Percentiles rank a stretch among this genome's conserved stretches.
These are phyloP conservation scores for Amoebophrya sp. DNA, from an alignment of 169 alveolate species.

Conservation along the genomic window DNA sequence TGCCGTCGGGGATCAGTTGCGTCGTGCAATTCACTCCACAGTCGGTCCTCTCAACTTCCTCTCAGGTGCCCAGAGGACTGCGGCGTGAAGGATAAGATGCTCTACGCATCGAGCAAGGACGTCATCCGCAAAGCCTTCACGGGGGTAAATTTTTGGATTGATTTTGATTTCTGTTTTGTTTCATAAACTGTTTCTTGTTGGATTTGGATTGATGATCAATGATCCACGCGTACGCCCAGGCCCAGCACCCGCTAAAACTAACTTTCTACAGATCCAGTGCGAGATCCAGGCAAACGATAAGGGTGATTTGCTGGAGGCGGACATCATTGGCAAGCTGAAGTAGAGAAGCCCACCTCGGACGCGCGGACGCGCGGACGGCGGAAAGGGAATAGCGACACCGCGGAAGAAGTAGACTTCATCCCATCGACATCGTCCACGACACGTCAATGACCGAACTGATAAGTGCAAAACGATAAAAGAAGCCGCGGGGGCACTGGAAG, in stretches of 20 bases:
- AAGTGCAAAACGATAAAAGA: no score
- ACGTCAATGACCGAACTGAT: no score
- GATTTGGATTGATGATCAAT: neutral
- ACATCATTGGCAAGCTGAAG: neutral
- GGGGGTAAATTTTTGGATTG: neutral
- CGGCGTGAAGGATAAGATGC: neutral
- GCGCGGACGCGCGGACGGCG: no score
- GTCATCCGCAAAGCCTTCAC: neutral
- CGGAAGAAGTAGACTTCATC: no score
- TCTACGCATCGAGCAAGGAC: neutral
- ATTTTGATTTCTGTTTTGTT: neutral
- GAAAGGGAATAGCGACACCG: no score
- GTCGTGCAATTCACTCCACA: neutral
- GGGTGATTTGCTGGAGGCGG: neutral
- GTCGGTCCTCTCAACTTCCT: neutral
- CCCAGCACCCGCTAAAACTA: no score
- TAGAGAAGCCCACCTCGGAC: no score
- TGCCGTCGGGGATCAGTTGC: neutral
- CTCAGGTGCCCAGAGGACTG: neutral
- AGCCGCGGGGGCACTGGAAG: no score
- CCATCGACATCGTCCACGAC: no score
- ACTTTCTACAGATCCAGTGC: neutral
- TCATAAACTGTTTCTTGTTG: neutral
- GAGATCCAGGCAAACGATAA: neutral
- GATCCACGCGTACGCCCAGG: neutral